phyloP scores from a whole-genome alignment of 169 alveolate genomes.

The Perkinsus olseni region DNA sequence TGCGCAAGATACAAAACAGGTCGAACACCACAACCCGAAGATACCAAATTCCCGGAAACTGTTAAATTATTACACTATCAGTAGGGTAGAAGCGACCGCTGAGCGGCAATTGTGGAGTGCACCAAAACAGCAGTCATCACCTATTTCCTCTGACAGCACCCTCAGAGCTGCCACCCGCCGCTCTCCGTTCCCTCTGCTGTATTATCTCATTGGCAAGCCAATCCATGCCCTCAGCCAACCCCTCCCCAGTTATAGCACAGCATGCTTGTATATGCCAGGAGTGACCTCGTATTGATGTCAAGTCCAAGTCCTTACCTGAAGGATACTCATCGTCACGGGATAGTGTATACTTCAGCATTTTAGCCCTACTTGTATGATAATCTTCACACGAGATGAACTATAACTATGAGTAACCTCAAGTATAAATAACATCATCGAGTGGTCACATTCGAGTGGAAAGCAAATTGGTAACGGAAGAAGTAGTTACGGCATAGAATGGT shows the following conservation, averaged over 20 bases:
- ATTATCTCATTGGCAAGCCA: constrained; percentile 74
- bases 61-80: not conserved
- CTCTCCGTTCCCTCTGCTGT: not conserved
- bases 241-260: constrained; percentile 75
- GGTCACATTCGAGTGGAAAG: too few relatives aligned
- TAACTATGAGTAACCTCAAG: too few relatives aligned
- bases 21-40: not conserved
- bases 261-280: constrained; percentile 83
- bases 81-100: not conserved
- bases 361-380: too few relatives aligned
- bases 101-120: too few relatives aligned
- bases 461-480: too few relatives aligned
- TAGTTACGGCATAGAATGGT: too few relatives aligned
- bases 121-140: too few relatives aligned
- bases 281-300: constrained; percentile 28
- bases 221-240: constrained; percentile 70
- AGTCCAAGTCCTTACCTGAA: not conserved
- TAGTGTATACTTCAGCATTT: too few relatives aligned
- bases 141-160: not conserved
- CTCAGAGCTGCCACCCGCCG: not conserved
- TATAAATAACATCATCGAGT: too few relatives aligned
- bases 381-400: too few relatives aligned
- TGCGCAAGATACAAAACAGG: not conserved
- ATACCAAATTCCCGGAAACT: not conserved
- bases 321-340: too few relatives aligned